Evolutionary conservation across 2,329 filamentous ascomycete genomes (phyloP), one percentile per base, ranked within the genome.

Genomic region (Colletotrichum navitas): DNA sequence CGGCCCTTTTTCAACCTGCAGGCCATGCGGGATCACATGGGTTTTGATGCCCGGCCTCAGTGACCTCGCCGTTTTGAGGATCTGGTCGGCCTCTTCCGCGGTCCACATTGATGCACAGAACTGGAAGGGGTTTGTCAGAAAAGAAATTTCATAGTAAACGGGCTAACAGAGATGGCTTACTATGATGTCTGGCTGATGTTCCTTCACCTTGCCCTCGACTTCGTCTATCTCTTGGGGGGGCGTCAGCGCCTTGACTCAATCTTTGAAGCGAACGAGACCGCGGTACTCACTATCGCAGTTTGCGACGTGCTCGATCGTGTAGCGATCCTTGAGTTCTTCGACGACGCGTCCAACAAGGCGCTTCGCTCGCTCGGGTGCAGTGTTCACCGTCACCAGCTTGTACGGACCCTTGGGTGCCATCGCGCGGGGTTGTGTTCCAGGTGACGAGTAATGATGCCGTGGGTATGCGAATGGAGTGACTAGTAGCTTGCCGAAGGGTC

Each of bases 351-450:
- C 90, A 75, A 92, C 87, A 43, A 93, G 80, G 10, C 83, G 81
- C 80, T 89, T 88, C 43, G 91, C 91, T 67, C 90, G 84, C 73
- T 91, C 90, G 0, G 91, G 90, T 1, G 87, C 89, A 1, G 87
- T 92, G 81, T 92, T 93, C 74, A 93, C 90, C 1, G 90, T 93
- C 39, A 92, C 86, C 16, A 93, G 85, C 75, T 84, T 87, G 81
- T 86, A 92, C 3, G 89, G 89, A 24, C 89, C 89, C 74, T 85
- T 84, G 18, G 85, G 82, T 68, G 79, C 39, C 74, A 76, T 75
- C 24, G 55, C 72, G 56, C 66, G 70, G 66, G 66, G 61, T 56
- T 63, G 29, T 3, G 43, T 16, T 10, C 3, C 43, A 49, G 21
- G 24, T 14, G 49, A 43, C 49, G 26, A 26, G 49, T 21, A n/a